A percentile compares a stretch with the other conserved stretches of the same genome.
Evolutionary conservation across 2,329 filamentous ascomycete species (phyloP).

Genomic region (Bipolaris zeicola): DNA sequence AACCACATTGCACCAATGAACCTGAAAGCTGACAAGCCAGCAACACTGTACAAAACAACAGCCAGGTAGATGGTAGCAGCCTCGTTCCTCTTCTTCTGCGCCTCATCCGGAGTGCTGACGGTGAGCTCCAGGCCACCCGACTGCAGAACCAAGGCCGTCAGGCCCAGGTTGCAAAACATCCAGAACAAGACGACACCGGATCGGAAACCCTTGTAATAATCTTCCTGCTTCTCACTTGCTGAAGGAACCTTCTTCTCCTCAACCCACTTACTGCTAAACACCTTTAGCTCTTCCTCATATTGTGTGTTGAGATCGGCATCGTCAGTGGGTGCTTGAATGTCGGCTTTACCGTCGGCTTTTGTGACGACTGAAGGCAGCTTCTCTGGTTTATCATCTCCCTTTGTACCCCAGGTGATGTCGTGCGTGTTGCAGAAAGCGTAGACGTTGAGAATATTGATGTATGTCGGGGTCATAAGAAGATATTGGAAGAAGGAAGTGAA

Average conservation of each 20-base stretch:
- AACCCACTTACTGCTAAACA: conserved; percentile 75
- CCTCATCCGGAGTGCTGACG: conserved; percentile 46
- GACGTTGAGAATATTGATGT: conserved; percentile 98
- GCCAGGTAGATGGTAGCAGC: conserved; percentile 83
- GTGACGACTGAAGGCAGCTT: conserved; percentile 86
- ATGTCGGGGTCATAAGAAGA: conserved; percentile 90
- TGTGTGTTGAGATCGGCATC: conserved; percentile 94
- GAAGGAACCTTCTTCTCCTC: conserved; percentile 69
- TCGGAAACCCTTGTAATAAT: conserved; percentile 97
- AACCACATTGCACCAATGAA: conserved; percentile 92
- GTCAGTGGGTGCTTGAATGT: conserved; percentile 82
- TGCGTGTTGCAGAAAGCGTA: conserved; percentile 99
- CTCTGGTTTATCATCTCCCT: conserved; percentile 94
- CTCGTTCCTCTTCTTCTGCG: conserved; percentile 54
- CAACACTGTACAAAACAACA: conserved; percentile 87
- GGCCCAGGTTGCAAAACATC: conserved; percentile 95
- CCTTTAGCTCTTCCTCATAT: conserved; percentile 81
- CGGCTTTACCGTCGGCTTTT: conserved; percentile 94
- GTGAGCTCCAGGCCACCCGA: conserved; percentile 75
- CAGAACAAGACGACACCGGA: conserved; percentile 90
- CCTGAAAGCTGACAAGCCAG: conserved; percentile 80
- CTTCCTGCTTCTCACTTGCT: conserved; percentile 83
- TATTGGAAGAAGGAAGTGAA: conserved; percentile 93
- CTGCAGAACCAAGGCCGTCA: conserved; percentile 84
- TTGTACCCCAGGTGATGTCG: conserved; percentile 97